Conservation (phyloP, 768 basidiomycete genomes). For the Chlorophyllum brunneum region DNA sequence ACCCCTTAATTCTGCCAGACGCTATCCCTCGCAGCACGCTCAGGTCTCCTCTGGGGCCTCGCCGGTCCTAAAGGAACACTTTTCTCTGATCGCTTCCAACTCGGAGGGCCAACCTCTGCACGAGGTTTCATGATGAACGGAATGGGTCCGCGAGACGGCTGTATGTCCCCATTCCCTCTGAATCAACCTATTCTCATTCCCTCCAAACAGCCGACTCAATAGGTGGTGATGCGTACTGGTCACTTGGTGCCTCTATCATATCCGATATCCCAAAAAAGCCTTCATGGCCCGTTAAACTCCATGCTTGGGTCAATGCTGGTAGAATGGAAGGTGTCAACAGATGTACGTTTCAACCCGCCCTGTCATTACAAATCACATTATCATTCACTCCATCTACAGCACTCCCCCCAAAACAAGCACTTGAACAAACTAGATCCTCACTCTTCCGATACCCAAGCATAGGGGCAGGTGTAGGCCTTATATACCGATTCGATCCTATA, state of each 20-base stretch:
- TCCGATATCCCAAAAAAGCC: slow-evolving; percentile 67
- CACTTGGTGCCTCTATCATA: slow-evolving; percentile 71
- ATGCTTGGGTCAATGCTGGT: slow-evolving; percentile 80
- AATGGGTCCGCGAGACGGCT: slow-evolving; percentile 72
- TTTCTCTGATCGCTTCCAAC: slow-evolving; percentile 85
- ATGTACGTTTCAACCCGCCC: slow-evolving; percentile 38
- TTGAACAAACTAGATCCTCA: slow-evolving; percentile 1
- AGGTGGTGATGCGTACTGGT: slow-evolving; percentile 82
- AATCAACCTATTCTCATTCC: background rate
- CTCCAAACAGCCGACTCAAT: slow-evolving; percentile 64
- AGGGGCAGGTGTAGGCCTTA: slow-evolving; percentile 77
- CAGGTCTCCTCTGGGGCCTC: slow-evolving; percentile 70
- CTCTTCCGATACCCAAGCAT: slow-evolving; percentile 24
- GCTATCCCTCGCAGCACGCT: slow-evolving; percentile 66
- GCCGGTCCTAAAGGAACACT: slow-evolving; percentile 36
- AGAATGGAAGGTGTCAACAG: slow-evolving; percentile 58
- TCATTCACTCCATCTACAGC: slow-evolving; percentile 5
- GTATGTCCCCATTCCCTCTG: slow-evolving; percentile 34
- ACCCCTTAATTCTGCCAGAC: slow-evolving; percentile 40
- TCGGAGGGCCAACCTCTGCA: slow-evolving; percentile 87
- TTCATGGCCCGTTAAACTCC: slow-evolving; percentile 84
- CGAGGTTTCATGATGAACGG: slow-evolving; percentile 73
- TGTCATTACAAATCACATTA: background rate
- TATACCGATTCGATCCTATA: slow-evolving; percentile 80
- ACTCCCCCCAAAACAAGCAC: slow-evolving; percentile 5